Conservation (phyloP, 805 yeast genomes). For the Metschnikowia cubensis region DNA sequence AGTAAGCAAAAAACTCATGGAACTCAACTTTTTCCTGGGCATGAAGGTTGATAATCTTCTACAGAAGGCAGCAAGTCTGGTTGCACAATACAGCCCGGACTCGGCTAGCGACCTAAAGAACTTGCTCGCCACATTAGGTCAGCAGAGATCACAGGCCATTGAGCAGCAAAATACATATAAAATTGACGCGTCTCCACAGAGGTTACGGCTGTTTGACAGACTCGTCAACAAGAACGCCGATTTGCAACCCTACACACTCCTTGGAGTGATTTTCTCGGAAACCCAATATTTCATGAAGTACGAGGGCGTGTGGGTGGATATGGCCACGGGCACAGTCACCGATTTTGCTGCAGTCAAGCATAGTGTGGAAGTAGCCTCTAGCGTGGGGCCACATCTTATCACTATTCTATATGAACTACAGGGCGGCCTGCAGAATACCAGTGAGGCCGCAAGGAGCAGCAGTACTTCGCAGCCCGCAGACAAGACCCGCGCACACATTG, state of each 20-base stretch:
- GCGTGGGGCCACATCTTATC: conserved; percentile 10
- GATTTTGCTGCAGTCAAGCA: conserved; percentile 12
- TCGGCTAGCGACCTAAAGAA: conserved; percentile 20
- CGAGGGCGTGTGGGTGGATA: conserved; percentile 12
- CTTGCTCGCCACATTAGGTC: conserved; percentile 20
- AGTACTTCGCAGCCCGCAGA: neutral
- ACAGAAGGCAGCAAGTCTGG: conserved; percentile 19
- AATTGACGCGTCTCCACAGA: conserved; percentile 10
- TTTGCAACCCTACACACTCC: conserved; percentile 23
- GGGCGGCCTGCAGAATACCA: neutral
- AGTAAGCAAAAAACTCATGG: conserved; percentile 27
- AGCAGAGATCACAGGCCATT: conserved; percentile 20
- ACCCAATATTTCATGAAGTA: conserved; percentile 21
- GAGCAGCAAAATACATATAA: conserved; percentile 20
- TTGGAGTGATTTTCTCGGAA: conserved; percentile 32
- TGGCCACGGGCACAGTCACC: conserved; percentile 13
- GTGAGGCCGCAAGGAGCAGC: neutral
- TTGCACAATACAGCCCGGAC: conserved; percentile 17
- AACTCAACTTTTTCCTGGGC: conserved; percentile 37
- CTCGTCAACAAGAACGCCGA: conserved; percentile 7
- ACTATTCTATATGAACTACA: conserved; percentile 13
- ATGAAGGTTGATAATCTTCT: conserved; percentile 30
- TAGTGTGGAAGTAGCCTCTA: conserved; percentile 6
- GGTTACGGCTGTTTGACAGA: conserved; percentile 8
- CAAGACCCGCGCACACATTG: neutral